phyloP scores from a whole-genome alignment of 208 protist genomes.

The Tetramitus jugosus region DNA sequence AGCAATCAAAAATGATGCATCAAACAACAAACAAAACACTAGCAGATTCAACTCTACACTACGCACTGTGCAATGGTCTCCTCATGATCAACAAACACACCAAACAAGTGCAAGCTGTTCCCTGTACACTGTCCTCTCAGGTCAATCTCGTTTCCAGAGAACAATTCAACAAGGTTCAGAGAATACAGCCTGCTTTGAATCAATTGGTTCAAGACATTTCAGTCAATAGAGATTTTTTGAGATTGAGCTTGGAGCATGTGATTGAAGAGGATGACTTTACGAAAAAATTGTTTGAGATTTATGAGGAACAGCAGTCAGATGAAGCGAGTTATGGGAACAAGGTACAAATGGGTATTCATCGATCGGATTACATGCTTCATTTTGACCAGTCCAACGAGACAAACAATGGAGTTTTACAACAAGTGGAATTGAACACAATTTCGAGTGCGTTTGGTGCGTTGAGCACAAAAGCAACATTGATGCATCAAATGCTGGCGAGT shows the following conservation, averaged over 20 bases:
- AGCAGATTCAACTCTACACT: no score
- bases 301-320: constrained; percentile 55
- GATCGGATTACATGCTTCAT: constrained; percentile 84
- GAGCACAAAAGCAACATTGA: constrained; percentile 55
- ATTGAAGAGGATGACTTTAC: constrained; percentile 71
- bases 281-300: constrained; percentile 62
- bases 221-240: no score
- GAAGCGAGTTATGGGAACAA: constrained; percentile 57
- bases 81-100: no score
- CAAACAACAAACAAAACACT: no score
- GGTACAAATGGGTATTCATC: constrained; percentile 76
- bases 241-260: no score
- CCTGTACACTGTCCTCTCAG: no score
- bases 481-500: constrained; percentile 63
- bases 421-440: constrained; percentile 94
- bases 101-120: no score
- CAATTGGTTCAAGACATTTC: no score
- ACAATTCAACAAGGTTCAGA: no score
- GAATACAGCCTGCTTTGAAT: no score
- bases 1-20: no score
- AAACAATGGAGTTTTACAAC: constrained; percentile 44
- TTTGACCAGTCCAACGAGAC: constrained; percentile 15
- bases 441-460: constrained; percentile 79
- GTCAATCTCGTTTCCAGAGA: no score
- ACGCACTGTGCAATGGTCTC: constrained; percentile 8